Evolutionary conservation across 805 yeast species (phyloP).

Genomic region (Naumovozyma baii): DNA sequence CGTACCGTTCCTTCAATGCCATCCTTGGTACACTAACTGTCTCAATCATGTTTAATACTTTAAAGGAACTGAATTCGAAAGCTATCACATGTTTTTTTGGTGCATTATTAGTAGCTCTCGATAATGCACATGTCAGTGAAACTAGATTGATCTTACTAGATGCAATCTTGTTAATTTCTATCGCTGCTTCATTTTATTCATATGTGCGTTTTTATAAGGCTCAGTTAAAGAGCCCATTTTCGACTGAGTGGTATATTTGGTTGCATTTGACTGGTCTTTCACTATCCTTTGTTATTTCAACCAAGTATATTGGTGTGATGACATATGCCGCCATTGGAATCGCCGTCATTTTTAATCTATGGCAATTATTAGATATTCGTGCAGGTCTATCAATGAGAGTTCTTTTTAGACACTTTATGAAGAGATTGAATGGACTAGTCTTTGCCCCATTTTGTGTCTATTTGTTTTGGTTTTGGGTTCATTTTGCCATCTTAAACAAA

Average conservation of each 20-base stretch:
- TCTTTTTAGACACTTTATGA: slow-evolving; percentile 59
- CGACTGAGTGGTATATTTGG: slow-evolving; percentile 81
- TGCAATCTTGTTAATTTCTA: slow-evolving; percentile 75
- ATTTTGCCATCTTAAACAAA: slow-evolving; percentile 66
- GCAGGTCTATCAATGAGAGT: slow-evolving; percentile 51
- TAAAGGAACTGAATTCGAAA: slow-evolving; percentile 76
- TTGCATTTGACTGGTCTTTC: slow-evolving; percentile 72
- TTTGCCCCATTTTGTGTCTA: slow-evolving; percentile 75
- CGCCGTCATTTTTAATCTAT: slow-evolving; percentile 77
- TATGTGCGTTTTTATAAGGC: slow-evolving; percentile 69
- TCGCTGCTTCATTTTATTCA: slow-evolving; percentile 69
- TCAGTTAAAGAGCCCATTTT: slow-evolving; percentile 57
- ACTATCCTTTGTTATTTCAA: slow-evolving; percentile 84
- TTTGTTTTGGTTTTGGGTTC: slow-evolving; percentile 84
- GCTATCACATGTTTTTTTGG: slow-evolving; percentile 73
- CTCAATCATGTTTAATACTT: slow-evolving; percentile 72
- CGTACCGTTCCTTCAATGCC: slow-evolving; percentile 72
- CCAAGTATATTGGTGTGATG: slow-evolving; percentile 92
- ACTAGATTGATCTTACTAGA: slow-evolving; percentile 86
- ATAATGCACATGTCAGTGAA: slow-evolving; percentile 84
- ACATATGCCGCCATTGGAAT: slow-evolving; percentile 81
- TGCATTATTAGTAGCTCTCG: slow-evolving; percentile 65
- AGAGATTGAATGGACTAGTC: slow-evolving; percentile 63
- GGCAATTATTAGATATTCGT: slow-evolving; percentile 72
- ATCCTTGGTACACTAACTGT: slow-evolving; percentile 73